Conservation (phyloP, 768 basidiomycete species). For the Mycena metata region DNA sequence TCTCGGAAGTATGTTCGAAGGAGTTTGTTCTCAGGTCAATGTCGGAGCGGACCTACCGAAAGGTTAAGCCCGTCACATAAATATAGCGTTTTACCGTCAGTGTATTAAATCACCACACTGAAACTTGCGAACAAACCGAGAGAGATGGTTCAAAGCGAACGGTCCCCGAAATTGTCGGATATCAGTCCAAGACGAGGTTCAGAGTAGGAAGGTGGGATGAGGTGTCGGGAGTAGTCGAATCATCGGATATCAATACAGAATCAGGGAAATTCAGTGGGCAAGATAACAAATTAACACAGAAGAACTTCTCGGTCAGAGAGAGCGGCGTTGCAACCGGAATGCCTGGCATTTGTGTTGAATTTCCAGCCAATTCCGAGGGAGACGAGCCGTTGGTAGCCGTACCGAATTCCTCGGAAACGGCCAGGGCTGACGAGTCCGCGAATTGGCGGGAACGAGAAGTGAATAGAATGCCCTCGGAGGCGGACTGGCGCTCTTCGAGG, state of each 20-base stretch:
- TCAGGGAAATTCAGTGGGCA: background rate
- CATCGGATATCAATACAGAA: background rate
- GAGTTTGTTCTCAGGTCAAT: slow-evolving; percentile 1
- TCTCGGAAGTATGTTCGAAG: background rate
- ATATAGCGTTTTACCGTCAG: background rate
- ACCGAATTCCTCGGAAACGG: slow-evolving; percentile 26
- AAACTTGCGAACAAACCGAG: background rate
- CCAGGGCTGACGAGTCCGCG: background rate
- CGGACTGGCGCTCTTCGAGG: slow-evolving; percentile 17
- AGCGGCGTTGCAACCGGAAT: background rate
- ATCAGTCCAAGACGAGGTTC: background rate
- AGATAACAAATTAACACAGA: background rate
- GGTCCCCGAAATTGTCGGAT: background rate
- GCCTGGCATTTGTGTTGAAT: too few species aligned
- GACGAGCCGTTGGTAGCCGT: background rate
- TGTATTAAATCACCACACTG: too few species aligned
- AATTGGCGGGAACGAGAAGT: background rate
- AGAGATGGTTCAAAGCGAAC: too few species aligned
- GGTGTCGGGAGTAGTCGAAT: too few species aligned
- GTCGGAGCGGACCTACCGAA: background rate
- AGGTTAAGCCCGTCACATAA: slow-evolving; percentile 2
- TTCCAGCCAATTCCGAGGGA: background rate
- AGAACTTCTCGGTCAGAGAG: background rate
- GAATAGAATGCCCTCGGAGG: slow-evolving; percentile 21
- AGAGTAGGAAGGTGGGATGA: too few species aligned